phyloP scores from a whole-genome alignment of 257 asterid genomes.

The Plantago ovata region DNA sequence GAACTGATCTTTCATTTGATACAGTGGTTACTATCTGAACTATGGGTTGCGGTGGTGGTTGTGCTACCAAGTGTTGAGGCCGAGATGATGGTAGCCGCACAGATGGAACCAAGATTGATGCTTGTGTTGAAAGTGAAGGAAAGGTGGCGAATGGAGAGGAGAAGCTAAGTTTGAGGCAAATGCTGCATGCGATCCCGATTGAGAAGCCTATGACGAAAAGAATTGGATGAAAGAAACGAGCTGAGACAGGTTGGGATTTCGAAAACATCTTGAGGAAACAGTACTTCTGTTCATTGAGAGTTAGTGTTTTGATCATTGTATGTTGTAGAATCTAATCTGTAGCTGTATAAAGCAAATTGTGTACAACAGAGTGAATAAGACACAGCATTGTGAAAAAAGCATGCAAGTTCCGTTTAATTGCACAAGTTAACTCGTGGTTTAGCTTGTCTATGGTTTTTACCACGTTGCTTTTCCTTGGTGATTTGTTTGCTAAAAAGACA shows the following conservation, averaged over 20 bases:
- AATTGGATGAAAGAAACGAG: constrained; percentile 27
- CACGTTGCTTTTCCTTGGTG: no score
- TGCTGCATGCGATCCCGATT: constrained; percentile 32
- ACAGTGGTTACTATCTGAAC: no score
- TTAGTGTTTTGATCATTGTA: no score
- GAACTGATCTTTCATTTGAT: not conserved
- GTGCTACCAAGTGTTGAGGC: not conserved
- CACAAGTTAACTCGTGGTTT: no score
- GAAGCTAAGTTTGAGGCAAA: constrained; percentile 30
- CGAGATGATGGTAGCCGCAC: not conserved
- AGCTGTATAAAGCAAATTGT: no score
- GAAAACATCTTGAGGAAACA: not conserved
- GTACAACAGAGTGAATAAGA: no score
- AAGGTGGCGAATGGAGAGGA: constrained; percentile 20
- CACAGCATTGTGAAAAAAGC: no score
- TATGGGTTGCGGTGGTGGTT: not conserved
- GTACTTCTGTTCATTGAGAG: no score
- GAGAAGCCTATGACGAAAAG: constrained; percentile 46
- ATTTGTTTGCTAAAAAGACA: no score
- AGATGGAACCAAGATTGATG: constrained; percentile 4
- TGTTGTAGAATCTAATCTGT: no score
- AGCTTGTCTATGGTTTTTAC: no score
- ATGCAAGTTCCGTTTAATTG: no score
- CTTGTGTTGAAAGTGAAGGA: not conserved
- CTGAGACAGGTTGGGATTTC: constrained; percentile 16